Evolutionary conservation across 2,329 filamentous ascomycete genomes (phyloP).

Genomic region (Penicillium verrucosum): DNA sequence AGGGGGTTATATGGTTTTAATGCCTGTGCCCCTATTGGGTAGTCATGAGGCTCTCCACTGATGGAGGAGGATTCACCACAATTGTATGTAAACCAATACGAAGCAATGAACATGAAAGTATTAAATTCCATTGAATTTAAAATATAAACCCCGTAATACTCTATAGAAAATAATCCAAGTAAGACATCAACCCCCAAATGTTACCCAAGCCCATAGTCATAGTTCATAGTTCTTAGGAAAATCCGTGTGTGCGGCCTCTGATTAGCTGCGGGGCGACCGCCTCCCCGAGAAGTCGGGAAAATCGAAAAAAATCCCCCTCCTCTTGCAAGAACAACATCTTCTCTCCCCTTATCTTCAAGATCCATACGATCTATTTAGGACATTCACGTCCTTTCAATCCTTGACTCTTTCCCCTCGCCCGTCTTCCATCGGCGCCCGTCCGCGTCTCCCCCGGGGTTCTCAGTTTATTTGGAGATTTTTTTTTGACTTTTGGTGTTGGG

Average conservation of each 20-base stretch:
- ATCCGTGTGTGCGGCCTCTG: slow-evolving; percentile 26
- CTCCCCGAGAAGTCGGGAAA: slow-evolving; percentile 16
- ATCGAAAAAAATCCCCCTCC: slow-evolving; percentile 23
- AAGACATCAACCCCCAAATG: not conserved
- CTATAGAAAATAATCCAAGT: not conserved
- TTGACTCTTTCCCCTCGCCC: not conserved
- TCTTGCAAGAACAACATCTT: slow-evolving; percentile 18
- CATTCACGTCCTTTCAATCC: slow-evolving; percentile 11
- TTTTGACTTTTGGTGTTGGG: slow-evolving; percentile 31
- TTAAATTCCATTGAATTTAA: not conserved
- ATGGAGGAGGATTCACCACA: not conserved
- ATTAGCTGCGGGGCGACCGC: slow-evolving; percentile 31
- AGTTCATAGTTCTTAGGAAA: slow-evolving; percentile 8
- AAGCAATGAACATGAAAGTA: slow-evolving; percentile 2
- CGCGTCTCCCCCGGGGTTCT: slow-evolving; percentile 19
- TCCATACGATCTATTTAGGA: slow-evolving; percentile 14
- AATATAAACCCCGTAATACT: not conserved
- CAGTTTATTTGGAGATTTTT: slow-evolving; percentile 26
- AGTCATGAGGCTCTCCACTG: not conserved
- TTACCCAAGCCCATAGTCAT: not conserved
- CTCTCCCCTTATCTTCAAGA: slow-evolving; percentile 15
- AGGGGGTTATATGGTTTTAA: not conserved
- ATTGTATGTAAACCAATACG: not conserved
- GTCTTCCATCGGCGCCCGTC: slow-evolving; percentile 18
- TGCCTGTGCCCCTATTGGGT: not conserved